A percentile compares a stretch with the other conserved stretches of the same genome.
Conservation (phyloP, 208 protist genomes). For the Acanthamoeba triangularis region DNA sequence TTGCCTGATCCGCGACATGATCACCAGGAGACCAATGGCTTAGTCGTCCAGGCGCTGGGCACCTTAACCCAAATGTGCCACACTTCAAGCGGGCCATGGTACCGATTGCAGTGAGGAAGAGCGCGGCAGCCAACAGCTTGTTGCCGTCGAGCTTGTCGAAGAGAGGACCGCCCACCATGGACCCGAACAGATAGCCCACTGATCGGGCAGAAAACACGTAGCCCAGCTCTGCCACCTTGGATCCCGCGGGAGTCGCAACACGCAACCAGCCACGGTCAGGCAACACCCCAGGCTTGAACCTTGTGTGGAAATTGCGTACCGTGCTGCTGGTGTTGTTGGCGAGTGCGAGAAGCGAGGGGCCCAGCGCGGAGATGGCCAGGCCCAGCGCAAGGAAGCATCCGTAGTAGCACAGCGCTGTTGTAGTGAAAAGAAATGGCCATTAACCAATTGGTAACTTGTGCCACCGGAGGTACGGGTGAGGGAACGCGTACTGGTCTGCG, state of each 20-base stretch:
- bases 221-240: conserved; percentile 26
- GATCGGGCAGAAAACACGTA: conserved; percentile 54
- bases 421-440: not conserved
- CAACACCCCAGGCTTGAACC: not conserved
- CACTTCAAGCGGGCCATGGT: not conserved
- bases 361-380: conserved; percentile 25
- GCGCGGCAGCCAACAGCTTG: conserved; percentile 28
- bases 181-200: conserved; percentile 55
- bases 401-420: conserved; percentile 53
- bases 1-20: not conserved
- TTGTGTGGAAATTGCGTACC: not conserved
- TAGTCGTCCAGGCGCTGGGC: not conserved
- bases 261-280: too few species aligned
- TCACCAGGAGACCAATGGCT: not conserved
- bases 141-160: conserved; percentile 68
- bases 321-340: conserved; percentile 59
- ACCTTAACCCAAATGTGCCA: too few species aligned
- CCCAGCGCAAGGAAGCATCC: conserved; percentile 55
- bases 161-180: conserved; percentile 65
- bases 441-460: not conserved
- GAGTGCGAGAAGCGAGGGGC: conserved; percentile 3
- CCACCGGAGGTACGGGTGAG: not conserved
- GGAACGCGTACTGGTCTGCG: conserved; percentile 13
- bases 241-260: not conserved
- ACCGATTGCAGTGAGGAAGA: conserved; percentile 40